These are phyloP conservation scores for Penicillium digitatum DNA, from an alignment of 2,329 filamentous ascomycete species.

Conservation along the genomic window DNA sequence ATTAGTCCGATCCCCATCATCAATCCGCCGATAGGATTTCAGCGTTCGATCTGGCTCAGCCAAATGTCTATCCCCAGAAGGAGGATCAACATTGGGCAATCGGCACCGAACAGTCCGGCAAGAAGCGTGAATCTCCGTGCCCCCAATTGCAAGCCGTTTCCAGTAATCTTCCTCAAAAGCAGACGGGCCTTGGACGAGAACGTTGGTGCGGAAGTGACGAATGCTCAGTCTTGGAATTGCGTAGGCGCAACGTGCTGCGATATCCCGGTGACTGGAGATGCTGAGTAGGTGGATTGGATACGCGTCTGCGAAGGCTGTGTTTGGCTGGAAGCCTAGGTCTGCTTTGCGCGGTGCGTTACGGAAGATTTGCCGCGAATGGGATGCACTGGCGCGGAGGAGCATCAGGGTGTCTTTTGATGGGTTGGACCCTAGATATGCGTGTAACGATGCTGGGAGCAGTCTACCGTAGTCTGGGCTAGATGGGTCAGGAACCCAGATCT, in stretches of 20 bases:
- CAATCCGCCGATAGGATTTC: slow-evolving; percentile 49
- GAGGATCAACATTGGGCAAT: slow-evolving; percentile 57
- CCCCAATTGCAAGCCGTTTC: slow-evolving; percentile 49
- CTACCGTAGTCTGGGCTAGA: slow-evolving; percentile 35
- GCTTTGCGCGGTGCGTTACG: slow-evolving; percentile 52
- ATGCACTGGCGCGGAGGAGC: slow-evolving; percentile 52
- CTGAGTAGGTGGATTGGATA: slow-evolving; percentile 57
- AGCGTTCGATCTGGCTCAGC: slow-evolving; percentile 49
- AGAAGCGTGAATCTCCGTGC: slow-evolving; percentile 44
- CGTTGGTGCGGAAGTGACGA: slow-evolving; percentile 56
- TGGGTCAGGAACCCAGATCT: slow-evolving; percentile 58
- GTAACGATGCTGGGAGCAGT: slow-evolving; percentile 48
- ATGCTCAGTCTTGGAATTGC: slow-evolving; percentile 46
- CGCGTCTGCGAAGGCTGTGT: slow-evolving; percentile 56
- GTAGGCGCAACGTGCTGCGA: slow-evolving; percentile 42
- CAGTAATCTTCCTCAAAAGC: slow-evolving; percentile 57
- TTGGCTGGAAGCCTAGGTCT: slow-evolving; percentile 51
- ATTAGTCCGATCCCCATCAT: slow-evolving; percentile 47
- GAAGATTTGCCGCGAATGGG: slow-evolving; percentile 48
- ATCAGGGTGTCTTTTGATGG: slow-evolving; percentile 38
- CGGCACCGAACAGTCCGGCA: slow-evolving; percentile 58
- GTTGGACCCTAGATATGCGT: slow-evolving; percentile 42
- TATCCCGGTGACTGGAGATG: slow-evolving; percentile 52
- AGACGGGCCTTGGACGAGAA: slow-evolving; percentile 52
- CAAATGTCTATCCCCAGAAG: slow-evolving; percentile 49